Conservation (phyloP, 2,329 filamentous ascomycete species). For the Xylariaceae sp. region DNA sequence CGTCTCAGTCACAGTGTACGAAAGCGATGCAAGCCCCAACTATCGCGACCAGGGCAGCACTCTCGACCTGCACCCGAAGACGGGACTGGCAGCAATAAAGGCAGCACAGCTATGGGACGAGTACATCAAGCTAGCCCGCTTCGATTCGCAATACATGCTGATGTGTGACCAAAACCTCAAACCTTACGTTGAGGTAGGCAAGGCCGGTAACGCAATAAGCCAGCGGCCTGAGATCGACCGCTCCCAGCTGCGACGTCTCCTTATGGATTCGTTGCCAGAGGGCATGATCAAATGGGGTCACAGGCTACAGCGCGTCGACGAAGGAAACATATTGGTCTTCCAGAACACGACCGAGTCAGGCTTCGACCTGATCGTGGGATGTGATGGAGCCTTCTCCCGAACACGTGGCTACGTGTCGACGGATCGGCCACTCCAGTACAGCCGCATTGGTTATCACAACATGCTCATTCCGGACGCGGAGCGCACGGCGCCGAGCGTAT, state of each 20-base stretch:
- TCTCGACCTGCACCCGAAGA: slow-evolving; percentile 59
- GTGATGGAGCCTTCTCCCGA: slow-evolving; percentile 47
- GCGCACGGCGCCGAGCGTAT: slow-evolving; percentile 49
- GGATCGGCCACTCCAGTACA: slow-evolving; percentile 50
- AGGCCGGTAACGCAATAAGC: slow-evolving; percentile 38
- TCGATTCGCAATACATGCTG: slow-evolving; percentile 57
- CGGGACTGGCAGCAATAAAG: slow-evolving; percentile 50
- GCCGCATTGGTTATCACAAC: slow-evolving; percentile 52
- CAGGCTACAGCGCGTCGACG: slow-evolving; percentile 48
- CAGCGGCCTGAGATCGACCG: slow-evolving; percentile 62
- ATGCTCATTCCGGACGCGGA: slow-evolving; percentile 50
- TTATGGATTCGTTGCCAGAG: slow-evolving; percentile 52
- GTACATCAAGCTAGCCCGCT: slow-evolving; percentile 56
- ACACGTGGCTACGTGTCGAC: slow-evolving; percentile 43
- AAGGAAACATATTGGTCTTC: slow-evolving; percentile 46
- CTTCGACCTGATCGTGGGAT: slow-evolving; percentile 48
- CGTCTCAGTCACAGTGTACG: slow-evolving; percentile 56
- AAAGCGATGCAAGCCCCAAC: slow-evolving; percentile 52
- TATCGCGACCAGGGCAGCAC: slow-evolving; percentile 57
- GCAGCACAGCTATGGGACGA: slow-evolving; percentile 52
- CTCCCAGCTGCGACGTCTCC: slow-evolving; percentile 48
- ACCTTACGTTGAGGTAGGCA: slow-evolving; percentile 40
- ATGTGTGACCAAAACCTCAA: slow-evolving; percentile 51
- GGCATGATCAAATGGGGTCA: slow-evolving; percentile 54
- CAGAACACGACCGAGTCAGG: slow-evolving; percentile 40